Percentiles rank a stretch among this genome's conserved stretches.
These are phyloP conservation scores for Diaporthe sp. DNA, from an alignment of 2,329 filamentous ascomycete genomes.

Conservation along the genomic window DNA sequence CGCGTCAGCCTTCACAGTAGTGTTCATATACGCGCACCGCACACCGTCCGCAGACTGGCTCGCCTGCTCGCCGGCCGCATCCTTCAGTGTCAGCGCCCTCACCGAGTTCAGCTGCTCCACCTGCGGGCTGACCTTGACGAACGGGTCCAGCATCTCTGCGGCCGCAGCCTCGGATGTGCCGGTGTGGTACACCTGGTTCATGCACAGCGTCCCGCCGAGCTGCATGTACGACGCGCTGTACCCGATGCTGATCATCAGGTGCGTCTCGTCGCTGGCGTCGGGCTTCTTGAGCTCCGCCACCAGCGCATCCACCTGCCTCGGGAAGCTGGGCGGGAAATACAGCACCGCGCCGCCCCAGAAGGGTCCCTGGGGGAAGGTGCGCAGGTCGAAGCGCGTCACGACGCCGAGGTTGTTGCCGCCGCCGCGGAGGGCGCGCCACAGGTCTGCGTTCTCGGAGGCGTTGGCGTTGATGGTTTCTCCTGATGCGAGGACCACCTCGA, in stretches of 20 bases:
- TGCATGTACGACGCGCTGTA: conserved; percentile 36
- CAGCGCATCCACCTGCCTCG: conserved; percentile 42
- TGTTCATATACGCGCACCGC: conserved; percentile 34
- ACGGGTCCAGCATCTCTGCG: conserved; percentile 32
- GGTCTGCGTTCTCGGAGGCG: conserved; percentile 49
- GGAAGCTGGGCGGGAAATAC: conserved; percentile 42
- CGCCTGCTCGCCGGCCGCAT: conserved; percentile 16
- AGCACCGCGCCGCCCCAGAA: conserved; percentile 43
- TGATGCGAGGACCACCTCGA: conserved; percentile 55
- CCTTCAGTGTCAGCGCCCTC: neutral
- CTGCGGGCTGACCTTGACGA: conserved; percentile 35
- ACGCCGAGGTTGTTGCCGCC: conserved; percentile 57
- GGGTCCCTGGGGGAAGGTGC: conserved; percentile 31
- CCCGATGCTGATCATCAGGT: conserved; percentile 43
- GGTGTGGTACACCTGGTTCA: conserved; percentile 39
- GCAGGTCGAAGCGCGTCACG: conserved; percentile 42
- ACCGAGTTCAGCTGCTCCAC: conserved; percentile 27
- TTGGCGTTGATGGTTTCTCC: conserved; percentile 56
- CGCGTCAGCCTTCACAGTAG: conserved; percentile 21
- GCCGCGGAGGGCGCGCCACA: conserved; percentile 58
- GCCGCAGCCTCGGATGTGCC: neutral
- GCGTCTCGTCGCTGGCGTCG: conserved; percentile 39
- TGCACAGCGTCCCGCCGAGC: conserved; percentile 37
- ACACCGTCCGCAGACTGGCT: conserved; percentile 7
- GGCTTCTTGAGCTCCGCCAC: conserved; percentile 41